A percentile compares a stretch with the other conserved stretches of the same genome.
These are phyloP conservation scores for Urochloa ruziziensis DNA, from an alignment of 176 grass and related monocot genomes.

Conservation along the genomic window DNA sequence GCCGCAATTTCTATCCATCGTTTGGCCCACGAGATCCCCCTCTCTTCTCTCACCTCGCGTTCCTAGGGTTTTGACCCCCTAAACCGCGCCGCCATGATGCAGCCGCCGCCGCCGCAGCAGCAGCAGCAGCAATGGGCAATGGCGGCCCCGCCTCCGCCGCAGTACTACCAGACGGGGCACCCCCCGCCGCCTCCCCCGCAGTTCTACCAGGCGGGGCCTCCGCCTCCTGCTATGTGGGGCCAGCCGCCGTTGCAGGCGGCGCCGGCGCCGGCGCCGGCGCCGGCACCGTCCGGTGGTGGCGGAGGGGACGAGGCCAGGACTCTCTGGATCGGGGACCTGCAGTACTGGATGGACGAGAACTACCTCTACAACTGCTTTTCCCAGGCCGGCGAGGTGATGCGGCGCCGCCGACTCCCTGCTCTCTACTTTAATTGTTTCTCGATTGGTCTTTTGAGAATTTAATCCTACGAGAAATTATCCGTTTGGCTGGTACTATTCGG, in stretches of 20 bases:
- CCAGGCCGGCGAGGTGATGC: constrained; percentile 38
- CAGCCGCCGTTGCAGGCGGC: constrained; percentile 17
- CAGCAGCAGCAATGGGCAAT: constrained; percentile 40
- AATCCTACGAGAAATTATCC: background rate
- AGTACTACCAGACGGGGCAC: constrained; percentile 18
- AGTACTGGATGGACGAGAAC: constrained; percentile 98
- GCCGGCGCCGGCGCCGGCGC: background rate
- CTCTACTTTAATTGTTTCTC: background rate
- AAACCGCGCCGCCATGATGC: constrained; percentile 37
- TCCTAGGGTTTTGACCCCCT: constrained; percentile 32
- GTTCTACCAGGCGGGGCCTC: constrained; percentile 10
- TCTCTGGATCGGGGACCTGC: constrained; percentile 92
- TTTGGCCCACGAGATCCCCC: background rate
- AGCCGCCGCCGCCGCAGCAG: constrained; percentile 11
- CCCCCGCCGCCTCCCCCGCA: background rate
- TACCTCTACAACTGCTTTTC: constrained; percentile 77
- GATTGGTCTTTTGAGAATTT: background rate
- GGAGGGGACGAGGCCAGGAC: constrained; percentile 64
- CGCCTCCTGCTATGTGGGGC: constrained; percentile 33
- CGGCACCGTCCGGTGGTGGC: background rate
- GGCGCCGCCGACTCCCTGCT: background rate
- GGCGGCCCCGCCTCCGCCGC: constrained; percentile 14
- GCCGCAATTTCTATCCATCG: background rate
- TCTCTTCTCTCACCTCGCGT: background rate
- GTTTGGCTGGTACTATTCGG: background rate